Evolutionary conservation across 1,284 basidiomycete species (phyloP).

Genomic region (Vanrija humicola): DNA sequence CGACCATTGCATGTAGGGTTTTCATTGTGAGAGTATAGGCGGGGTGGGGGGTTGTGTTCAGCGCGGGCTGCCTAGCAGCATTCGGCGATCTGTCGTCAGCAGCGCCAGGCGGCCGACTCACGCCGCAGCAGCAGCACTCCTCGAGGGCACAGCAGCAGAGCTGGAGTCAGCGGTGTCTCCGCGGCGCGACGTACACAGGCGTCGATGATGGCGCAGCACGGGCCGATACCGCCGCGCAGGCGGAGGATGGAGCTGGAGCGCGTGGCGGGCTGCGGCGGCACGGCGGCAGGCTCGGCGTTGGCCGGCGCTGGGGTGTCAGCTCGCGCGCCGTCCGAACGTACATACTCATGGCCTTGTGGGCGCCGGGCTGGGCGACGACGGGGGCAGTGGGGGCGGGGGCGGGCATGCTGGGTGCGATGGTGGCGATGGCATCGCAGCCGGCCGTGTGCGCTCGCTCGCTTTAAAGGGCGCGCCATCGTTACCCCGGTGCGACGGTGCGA

Average conservation of each 20-base stretch:
- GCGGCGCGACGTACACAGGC: background rate
- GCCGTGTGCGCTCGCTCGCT: no score
- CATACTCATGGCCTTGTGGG: background rate
- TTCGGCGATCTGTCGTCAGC: no score
- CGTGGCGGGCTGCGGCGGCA: background rate
- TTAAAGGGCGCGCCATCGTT: no score
- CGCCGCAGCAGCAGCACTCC: conserved; percentile 13
- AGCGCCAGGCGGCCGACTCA: background rate
- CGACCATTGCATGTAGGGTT: no score
- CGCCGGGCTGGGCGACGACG: background rate
- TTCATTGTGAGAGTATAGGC: no score
- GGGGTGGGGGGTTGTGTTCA: no score
- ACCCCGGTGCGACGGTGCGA: no score
- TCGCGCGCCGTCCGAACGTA: background rate
- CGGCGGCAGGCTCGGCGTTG: background rate
- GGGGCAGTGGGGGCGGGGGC: background rate
- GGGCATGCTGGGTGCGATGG: background rate
- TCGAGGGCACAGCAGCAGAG: conserved; percentile 17
- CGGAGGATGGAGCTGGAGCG: background rate
- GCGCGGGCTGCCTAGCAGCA: no score
- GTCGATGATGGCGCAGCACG: conserved; percentile 10
- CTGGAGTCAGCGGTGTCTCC: background rate
- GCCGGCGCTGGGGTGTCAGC: background rate
- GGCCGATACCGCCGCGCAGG: conserved; percentile 10
- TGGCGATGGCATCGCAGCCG: no score